These are phyloP conservation scores for Deuterostichococcus epilithicus DNA, from an alignment of 139 green algal species.

Conservation along the genomic window DNA sequence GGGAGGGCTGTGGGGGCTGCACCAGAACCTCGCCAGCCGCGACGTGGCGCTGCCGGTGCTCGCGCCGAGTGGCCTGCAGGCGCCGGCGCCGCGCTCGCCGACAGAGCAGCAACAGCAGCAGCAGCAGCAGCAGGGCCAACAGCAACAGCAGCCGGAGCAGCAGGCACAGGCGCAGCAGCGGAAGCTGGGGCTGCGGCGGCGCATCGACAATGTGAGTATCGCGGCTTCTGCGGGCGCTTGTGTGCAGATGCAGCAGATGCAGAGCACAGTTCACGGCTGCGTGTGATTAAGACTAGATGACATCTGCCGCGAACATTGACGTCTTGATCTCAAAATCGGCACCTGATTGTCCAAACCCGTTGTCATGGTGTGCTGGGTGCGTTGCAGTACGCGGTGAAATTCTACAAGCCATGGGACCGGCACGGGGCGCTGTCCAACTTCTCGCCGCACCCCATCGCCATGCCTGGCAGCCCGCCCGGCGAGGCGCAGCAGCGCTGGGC, in stretches of 20 bases:
- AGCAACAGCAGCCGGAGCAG: background rate
- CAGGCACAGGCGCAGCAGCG: conserved; percentile 7
- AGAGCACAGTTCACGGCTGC: background rate
- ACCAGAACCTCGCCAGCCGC: background rate
- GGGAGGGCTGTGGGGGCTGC: conserved; percentile 39
- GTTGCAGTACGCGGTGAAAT: conserved; percentile 43
- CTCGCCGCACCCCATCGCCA: conserved; percentile 78
- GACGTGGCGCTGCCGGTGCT: background rate
- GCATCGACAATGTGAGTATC: no score
- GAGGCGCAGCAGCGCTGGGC: conserved; percentile 44
- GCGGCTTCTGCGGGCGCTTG: no score
- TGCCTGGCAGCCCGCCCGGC: conserved; percentile 41
- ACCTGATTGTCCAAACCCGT: background rate
- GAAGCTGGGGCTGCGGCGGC: no score
- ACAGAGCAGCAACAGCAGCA: background rate
- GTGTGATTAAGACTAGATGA: no score
- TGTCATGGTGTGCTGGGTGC: background rate
- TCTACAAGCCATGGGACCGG: conserved; percentile 96
- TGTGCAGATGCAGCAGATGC: background rate
- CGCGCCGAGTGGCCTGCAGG: background rate
- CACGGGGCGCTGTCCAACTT: conserved; percentile 95
- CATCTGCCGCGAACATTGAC: no score
- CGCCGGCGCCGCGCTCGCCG: background rate
- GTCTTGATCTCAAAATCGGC: no score
- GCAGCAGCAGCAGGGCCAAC: background rate